Evolutionary conservation across 2,329 filamentous ascomycete genomes (phyloP).

Genomic region (Ascosphaera acerosa): DNA sequence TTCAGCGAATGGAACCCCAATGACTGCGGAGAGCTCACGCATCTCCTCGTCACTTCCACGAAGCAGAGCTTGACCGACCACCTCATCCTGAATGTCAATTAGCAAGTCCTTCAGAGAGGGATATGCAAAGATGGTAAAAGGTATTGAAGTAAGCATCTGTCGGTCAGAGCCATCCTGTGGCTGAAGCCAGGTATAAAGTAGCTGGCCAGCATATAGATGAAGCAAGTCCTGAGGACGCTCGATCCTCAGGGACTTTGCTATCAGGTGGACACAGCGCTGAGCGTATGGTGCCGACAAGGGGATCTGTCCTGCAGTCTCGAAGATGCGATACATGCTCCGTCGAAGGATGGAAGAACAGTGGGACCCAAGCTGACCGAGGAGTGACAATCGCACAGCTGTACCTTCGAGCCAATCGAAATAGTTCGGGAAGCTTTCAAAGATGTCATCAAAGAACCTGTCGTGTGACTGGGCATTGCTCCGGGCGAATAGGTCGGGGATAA

Average conservation of each 20-base stretch:
- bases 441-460: slow-evolving; percentile 59
- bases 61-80: slow-evolving; percentile 61
- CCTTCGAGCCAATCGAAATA: slow-evolving; percentile 51
- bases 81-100: slow-evolving; percentile 45
- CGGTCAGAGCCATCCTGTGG: slow-evolving; percentile 10
- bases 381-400: slow-evolving; percentile 57
- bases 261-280: slow-evolving; percentile 38
- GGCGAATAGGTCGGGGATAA: slow-evolving; percentile 49
- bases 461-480: slow-evolving; percentile 64
- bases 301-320: slow-evolving; percentile 63
- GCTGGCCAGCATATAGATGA: slow-evolving; percentile 58
- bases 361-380: slow-evolving; percentile 52
- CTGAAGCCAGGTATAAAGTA: slow-evolving; percentile 78
- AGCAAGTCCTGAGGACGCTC: slow-evolving; percentile 47
- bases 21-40: slow-evolving; percentile 30
- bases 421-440: slow-evolving; percentile 52
- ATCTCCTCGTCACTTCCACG: slow-evolving; percentile 42
- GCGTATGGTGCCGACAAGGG: slow-evolving; percentile 41
- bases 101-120: slow-evolving; percentile 41
- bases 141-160: slow-evolving; percentile 41
- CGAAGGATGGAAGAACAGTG: slow-evolving; percentile 68
- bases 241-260: slow-evolving; percentile 41
- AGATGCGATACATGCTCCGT: slow-evolving; percentile 76
- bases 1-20: slow-evolving; percentile 29
- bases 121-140: slow-evolving; percentile 70